Evolutionary conservation across 257 asterid genomes (phyloP).

Genomic region (Salvia rosmarinus): DNA sequence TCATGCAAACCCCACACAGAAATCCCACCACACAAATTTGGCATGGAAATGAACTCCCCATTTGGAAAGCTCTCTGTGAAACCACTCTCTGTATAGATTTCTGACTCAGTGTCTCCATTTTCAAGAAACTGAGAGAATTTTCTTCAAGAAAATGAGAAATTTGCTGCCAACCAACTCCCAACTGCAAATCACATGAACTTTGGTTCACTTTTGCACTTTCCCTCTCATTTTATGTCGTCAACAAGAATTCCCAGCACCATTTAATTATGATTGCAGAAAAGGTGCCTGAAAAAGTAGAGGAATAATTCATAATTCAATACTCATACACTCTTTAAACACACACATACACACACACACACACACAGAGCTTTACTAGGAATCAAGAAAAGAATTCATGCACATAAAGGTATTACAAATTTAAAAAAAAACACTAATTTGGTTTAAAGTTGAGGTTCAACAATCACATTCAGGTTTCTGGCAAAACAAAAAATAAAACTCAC

Average conservation of each 20-base stretch:
- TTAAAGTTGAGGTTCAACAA: not conserved
- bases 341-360: too few relatives aligned
- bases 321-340: not conserved
- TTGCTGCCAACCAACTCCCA: constrained; percentile 47
- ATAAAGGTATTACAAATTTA: not conserved
- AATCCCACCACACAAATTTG: constrained; percentile 83
- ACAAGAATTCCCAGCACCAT: constrained; percentile 27
- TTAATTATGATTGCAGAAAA: constrained; percentile 1
- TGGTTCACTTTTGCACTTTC: constrained; percentile 22
- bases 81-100: constrained; percentile 76
- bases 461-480: constrained; percentile 12
- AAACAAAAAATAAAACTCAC: constrained; percentile 18
- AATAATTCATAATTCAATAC: not conserved
- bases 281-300: constrained; percentile 28
- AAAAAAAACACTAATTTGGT: not conserved
- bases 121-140: constrained; percentile 5
- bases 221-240: constrained; percentile 17
- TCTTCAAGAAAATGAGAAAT: constrained; percentile 13
- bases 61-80: constrained; percentile 74
- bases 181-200: constrained; percentile 59
- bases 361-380: not conserved
- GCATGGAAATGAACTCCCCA: constrained; percentile 82
- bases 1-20: constrained; percentile 78
- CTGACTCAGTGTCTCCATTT: constrained; percentile 60
- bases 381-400: constrained; percentile 29